These are phyloP conservation scores for Phytopythium delawarense DNA, from an alignment of 352 stramenopile genomes.

Conservation along the genomic window DNA sequence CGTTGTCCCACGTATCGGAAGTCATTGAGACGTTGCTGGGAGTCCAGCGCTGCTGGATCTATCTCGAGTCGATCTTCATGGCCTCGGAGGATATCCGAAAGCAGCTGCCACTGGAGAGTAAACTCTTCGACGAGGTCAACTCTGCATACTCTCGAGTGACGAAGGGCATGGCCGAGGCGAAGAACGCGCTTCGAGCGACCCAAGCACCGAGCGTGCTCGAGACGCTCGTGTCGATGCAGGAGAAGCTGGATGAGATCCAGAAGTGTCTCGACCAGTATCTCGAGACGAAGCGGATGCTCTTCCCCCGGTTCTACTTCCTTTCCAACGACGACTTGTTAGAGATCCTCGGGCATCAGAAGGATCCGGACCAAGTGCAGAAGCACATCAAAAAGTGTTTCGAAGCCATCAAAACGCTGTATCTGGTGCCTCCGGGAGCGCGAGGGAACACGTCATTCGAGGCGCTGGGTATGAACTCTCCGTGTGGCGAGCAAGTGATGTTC, in stretches of 20 bases:
- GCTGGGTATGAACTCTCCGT: conserved; percentile 87
- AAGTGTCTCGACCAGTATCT: conserved; percentile 87
- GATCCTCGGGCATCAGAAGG: conserved; percentile 85
- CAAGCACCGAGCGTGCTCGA: conserved; percentile 52
- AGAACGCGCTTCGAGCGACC: conserved; percentile 71
- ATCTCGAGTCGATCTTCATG: conserved; percentile 95
- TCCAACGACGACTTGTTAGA: conserved; percentile 88
- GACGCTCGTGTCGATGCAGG: conserved; percentile 78
- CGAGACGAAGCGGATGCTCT: conserved; percentile 85
- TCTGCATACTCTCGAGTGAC: conserved; percentile 71
- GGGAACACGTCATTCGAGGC: conserved; percentile 88
- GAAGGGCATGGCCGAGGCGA: conserved; percentile 66
- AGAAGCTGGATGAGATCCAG: conserved; percentile 85
- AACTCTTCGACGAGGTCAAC: conserved; percentile 88
- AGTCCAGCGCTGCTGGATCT: conserved; percentile 94
- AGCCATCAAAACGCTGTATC: conserved; percentile 77
- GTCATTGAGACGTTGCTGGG: conserved; percentile 87
- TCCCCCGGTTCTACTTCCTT: conserved; percentile 86
- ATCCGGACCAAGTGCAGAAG: conserved; percentile 87
- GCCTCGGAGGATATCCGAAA: conserved; percentile 93
- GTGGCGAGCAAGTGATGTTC: conserved; percentile 85
- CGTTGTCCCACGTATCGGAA: conserved; percentile 84
- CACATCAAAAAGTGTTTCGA: conserved; percentile 93
- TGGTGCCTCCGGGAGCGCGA: conserved; percentile 58
- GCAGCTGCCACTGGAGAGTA: conserved; percentile 86